Evolutionary conservation across 1,284 basidiomycete species (phyloP), one percentile per base, ranked within the genome.

Genomic region (Cystobasidium sp.): DNA sequence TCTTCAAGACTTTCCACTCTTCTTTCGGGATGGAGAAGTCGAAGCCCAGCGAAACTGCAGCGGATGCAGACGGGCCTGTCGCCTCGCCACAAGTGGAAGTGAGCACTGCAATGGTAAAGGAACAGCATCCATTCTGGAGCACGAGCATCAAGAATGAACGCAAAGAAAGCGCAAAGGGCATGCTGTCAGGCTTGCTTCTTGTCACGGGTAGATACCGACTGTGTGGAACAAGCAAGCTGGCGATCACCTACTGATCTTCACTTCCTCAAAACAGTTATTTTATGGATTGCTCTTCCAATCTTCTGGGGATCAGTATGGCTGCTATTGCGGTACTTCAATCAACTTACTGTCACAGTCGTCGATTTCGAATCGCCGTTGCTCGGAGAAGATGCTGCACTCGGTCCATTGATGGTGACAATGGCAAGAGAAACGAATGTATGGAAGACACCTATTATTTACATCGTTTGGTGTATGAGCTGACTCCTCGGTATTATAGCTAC

Each of bases 301-400:
- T 82, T 82, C 75, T 82, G 81, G 81, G 81, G 79, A 16, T 81
- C 80, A n/a, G 79, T 77, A 5, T 82, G 80, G 68, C 51, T 74
- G 7, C 76, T 81, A 41, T 59, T 77, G 3, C 51, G 59, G 18
- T 77, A 78, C 56, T 70, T 82, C 43, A 74, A 75, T 20, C 70
- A 70, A 22, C 73, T 81, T 20, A 79, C 75, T 1, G 75, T 81
- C 44, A 73, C 80, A 52, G 68, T 80, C 43, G 78, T 81, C 49
- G 75, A 80, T 7, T 78, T 82, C 43, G 81, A 82, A 59, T 72
- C 76, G 18, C 47, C 76, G 6, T 41, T 44, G 7, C 10, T 49
- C 7, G 68, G 61, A 6, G 22, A 31, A 44, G 31, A 68, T 44
- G 74, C 47, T 5, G 44, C 52, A 12, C 58, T 75, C 22, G 74